A percentile compares a stretch with the other conserved stretches of the same genome.
Evolutionary conservation across 306 rosid species (phyloP).

Genomic region (Lithocarpus polystachyus): DNA sequence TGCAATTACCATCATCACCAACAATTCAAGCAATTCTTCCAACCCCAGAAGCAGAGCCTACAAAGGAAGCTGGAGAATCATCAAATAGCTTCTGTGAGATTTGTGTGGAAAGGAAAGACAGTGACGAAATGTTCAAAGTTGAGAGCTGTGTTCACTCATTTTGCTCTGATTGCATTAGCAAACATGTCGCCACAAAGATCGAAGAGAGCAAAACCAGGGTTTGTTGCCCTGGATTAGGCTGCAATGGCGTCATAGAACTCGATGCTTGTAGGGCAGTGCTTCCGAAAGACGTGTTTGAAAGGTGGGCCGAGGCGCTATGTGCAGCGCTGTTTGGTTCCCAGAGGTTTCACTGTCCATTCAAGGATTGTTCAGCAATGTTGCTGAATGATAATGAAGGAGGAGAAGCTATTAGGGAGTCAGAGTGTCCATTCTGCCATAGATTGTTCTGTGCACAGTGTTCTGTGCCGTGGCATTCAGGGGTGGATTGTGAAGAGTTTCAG

Average conservation of each 20-base stretch:
- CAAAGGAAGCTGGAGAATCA: constrained; percentile 4
- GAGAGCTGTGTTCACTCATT: constrained; percentile 43
- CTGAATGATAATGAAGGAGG: neutral
- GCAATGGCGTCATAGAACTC: constrained; percentile 33
- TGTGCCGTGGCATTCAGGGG: constrained; percentile 60
- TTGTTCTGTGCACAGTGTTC: constrained; percentile 54
- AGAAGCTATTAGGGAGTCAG: neutral
- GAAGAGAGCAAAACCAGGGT: constrained; percentile 34
- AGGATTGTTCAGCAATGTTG: constrained; percentile 22
- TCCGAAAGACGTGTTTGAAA: constrained; percentile 32
- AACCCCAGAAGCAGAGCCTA: neutral
- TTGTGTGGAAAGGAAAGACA: constrained; percentile 33
- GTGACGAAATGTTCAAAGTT: constrained; percentile 31
- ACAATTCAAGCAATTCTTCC: neutral
- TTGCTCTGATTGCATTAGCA: constrained; percentile 44
- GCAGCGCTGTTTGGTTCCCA: constrained; percentile 26
- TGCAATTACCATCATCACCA: neutral
- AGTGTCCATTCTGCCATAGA: constrained; percentile 48
- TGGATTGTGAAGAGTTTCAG: constrained; percentile 44
- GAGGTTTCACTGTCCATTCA: constrained; percentile 49
- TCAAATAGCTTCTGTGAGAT: constrained; percentile 37
- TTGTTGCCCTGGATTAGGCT: constrained; percentile 47
- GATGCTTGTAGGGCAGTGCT: constrained; percentile 40
- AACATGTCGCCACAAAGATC: constrained; percentile 53
- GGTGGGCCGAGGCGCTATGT: constrained; percentile 46